A percentile compares a stretch with the other conserved stretches of the same genome.
These are phyloP conservation scores for Boechera retrofracta DNA, from an alignment of 345 rosid genomes.

Conservation along the genomic window DNA sequence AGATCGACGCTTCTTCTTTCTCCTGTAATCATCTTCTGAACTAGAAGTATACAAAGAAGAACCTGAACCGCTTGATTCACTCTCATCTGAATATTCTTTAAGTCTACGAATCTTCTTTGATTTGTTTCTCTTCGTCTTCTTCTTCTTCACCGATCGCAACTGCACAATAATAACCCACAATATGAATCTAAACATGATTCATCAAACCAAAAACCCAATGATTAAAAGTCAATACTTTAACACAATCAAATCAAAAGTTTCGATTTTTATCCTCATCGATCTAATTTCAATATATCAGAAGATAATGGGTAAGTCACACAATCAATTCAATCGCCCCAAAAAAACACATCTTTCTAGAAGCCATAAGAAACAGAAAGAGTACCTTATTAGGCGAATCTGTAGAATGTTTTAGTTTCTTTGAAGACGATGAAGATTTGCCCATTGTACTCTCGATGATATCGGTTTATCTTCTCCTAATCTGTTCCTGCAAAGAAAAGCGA, in stretches of 20 bases:
- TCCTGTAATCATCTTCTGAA: constrained; percentile 58
- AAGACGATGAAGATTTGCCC: constrained; percentile 59
- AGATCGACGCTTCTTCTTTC: constrained; percentile 56
- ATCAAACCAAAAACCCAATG: neutral
- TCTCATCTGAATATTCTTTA: constrained; percentile 52
- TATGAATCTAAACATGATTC: constrained; percentile 1
- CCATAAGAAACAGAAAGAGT: constrained; percentile 15
- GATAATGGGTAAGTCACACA: constrained; percentile 15
- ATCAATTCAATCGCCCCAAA: neutral
- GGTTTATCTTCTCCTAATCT: constrained; percentile 8
- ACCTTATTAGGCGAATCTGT: constrained; percentile 54
- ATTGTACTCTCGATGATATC: constrained; percentile 33
- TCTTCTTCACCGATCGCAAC: constrained; percentile 63
- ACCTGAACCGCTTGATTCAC: constrained; percentile 49
- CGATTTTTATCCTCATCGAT: neutral
- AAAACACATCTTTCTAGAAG: neutral
- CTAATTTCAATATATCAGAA: neutral
- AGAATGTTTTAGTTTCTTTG: constrained; percentile 54
- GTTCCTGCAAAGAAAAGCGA: neutral
- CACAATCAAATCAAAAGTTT: constrained; percentile 31
- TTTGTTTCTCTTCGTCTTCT: constrained; percentile 55
- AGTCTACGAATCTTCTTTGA: constrained; percentile 57
- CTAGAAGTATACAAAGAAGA: constrained; percentile 57
- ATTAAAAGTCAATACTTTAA: constrained; percentile 8
- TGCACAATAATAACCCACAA: constrained; percentile 39